Base-by-base conservation (phyloP, 306 rosid species). In the Parietaria judaica region DNA sequence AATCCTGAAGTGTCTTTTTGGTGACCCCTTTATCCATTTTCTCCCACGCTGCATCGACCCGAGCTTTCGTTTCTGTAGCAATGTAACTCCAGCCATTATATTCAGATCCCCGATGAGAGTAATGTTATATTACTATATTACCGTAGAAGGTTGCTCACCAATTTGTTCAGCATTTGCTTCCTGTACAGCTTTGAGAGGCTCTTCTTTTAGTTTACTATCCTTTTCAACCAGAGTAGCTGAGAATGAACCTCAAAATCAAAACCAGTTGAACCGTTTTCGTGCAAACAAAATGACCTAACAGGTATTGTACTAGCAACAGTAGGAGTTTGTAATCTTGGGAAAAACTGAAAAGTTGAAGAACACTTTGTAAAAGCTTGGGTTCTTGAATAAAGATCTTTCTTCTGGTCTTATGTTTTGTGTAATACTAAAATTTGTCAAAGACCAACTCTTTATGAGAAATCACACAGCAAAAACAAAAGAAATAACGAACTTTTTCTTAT, bases 1-100 rank as follows among this genome's bases (percentile, higher is more conserved):
- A 66, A 72, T 63, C 70, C 56, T 66, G 80, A 46, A 82, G 78
- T 7, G 58, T 49, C 70, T 88, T 72, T 36, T 60, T 77, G 39
- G 96, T 78, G 53, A 86, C 72, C 58, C 99, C 99, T 79, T 88
- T 92, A 69, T 86, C 76, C 99, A 92, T 92, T 72, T 79, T 83
- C 79, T 80, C 90, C 99, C 96, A 92, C 87, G 85, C 67, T 3
- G 85, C 86, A 82, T 88, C 88, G 50, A 79, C 99, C 70, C 83
- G 88, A 54, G 86, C 77, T 72, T 92, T 92, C 61, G 66, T 66
- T 66, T 79, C 96, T 88, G 71, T 57, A 48, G 51, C 51, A 50
- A 74, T 41, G 34, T 37, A 63, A 43, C 1, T 15, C 10, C 9
- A 69, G 47, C 47, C 54, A 41, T 41, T 8, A 41, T 41, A 41